Evolutionary conservation across 257 asterid species (phyloP).

Genomic region (Solanum rostratum): DNA sequence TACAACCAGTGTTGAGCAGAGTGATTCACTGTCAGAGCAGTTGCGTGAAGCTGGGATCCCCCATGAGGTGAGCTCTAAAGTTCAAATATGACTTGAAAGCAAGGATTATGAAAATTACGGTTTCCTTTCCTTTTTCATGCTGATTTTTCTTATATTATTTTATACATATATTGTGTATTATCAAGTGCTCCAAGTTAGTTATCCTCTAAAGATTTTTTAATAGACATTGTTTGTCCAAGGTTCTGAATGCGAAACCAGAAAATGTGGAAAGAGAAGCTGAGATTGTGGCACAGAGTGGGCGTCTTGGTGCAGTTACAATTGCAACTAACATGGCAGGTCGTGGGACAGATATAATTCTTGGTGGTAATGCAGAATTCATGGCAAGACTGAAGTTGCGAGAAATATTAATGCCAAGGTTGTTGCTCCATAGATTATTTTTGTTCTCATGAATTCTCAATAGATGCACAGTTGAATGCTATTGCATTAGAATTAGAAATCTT

Average conservation of each 20-base stretch:
- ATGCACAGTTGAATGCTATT: background rate
- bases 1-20: conserved; percentile 98
- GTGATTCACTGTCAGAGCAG: conserved; percentile 81
- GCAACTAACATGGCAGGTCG: conserved; percentile 99
- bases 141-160: background rate
- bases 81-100: background rate
- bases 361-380: conserved; percentile 99
- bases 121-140: background rate
- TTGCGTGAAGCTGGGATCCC: conserved; percentile 80
- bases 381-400: conserved; percentile 96
- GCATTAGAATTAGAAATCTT: background rate
- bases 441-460: background rate
- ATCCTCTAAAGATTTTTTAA: background rate
- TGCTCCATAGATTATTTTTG: background rate
- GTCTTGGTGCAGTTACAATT: conserved; percentile 94
- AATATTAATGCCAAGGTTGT: conserved; percentile 95
- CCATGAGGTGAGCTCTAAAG: conserved; percentile 61
- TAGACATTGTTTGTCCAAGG: conserved; percentile 27
- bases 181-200: background rate
- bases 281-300: conserved; percentile 99
- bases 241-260: conserved; percentile 98
- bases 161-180: background rate
- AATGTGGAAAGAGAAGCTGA: conserved; percentile 99
- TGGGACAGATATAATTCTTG: conserved; percentile 97
- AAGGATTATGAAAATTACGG: background rate